Base-by-base conservation (phyloP, 2,329 filamentous ascomycete species). In the Alternaria gansuensis region DNA sequence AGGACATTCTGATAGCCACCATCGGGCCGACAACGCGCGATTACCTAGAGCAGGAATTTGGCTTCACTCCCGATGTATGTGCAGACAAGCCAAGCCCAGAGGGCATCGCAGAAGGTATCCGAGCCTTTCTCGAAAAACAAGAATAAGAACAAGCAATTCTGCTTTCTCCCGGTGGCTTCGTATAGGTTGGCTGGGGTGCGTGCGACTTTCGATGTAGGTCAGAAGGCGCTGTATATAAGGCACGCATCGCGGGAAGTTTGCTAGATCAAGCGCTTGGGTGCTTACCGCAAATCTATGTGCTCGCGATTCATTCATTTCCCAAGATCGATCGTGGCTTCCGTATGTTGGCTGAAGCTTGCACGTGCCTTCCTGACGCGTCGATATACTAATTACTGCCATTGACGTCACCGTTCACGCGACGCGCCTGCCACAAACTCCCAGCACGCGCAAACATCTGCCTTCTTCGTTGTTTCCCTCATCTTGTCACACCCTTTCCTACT, bases 21-120 rank as follows among this genome's bases (percentile, higher is more conserved):
- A 99, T 99, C 77, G 95, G 95, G 0, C 94, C 95, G 11, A 99
- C 95, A 17, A 99, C 95, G 10, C 84, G 89, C 63, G 88, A 93
- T 66, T 88, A 92, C 78, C 79, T 99, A 43, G 75, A 81, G 14
- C 80, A 82, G 21, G 83, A 82, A 1, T 92, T 92, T 74, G 85
- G 80, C 0, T 90, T 88, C 63, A 83, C 87, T 67, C 87, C 91
- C 1, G 88, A 94, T 73, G 90, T 91, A n/a, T 96, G 90, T 76
- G 91, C 95, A 1, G 86, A 86, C 69, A 89, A 84, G 69, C 95
- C 95, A 1, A 96, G 87, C 74, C 91, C 93, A 0, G 88, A 94
- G 70, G 93, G 93, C 0, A 80, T 98, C 1, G 82, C 85, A 64
- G 81, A 87, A 43, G 92, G 85, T 0, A 94, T 97, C 63, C 72